A percentile compares a stretch with the other conserved stretches of the same genome.
Conservation (phyloP, 768 basidiomycete species). For the Mycena sanguinolenta region DNA sequence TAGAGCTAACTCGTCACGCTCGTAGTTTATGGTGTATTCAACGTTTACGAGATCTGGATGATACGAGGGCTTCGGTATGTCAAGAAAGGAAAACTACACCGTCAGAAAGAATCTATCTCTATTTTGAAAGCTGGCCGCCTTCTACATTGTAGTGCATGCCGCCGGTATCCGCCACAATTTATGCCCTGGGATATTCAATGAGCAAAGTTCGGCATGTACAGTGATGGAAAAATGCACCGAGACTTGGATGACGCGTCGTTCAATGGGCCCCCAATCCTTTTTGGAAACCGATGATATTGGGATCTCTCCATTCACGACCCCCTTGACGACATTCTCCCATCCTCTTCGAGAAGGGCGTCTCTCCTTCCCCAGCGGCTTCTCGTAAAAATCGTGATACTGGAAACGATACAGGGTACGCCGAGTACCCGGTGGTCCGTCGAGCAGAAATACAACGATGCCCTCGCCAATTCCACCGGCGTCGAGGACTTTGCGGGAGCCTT, state of each 20-base stretch:
- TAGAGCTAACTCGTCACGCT: no score
- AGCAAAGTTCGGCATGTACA: no score
- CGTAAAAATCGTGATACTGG: conserved; percentile 9
- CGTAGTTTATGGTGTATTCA: no score
- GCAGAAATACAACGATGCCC: conserved; percentile 5
- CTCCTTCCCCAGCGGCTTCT: not conserved
- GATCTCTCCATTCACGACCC: conserved; percentile 12
- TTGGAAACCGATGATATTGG: conserved; percentile 9
- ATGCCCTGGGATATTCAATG: not conserved
- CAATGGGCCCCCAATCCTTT: not conserved
- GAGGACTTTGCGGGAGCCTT: not conserved
- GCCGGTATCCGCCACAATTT: not conserved
- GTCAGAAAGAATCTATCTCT: no score
- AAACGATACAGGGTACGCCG: not conserved
- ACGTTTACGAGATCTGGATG: no score
- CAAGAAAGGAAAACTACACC: no score
- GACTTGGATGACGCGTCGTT: not conserved
- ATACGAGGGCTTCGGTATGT: no score
- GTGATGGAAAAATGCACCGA: not conserved
- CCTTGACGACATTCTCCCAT: conserved; percentile 10
- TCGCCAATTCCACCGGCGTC: conserved; percentile 5
- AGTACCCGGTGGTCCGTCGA: not conserved
- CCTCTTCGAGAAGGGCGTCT: not conserved
- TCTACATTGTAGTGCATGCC: no score
- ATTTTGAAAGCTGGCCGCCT: no score